Conservation (phyloP, 1,284 basidiomycete species). For the Bjerkandera adusta region DNA sequence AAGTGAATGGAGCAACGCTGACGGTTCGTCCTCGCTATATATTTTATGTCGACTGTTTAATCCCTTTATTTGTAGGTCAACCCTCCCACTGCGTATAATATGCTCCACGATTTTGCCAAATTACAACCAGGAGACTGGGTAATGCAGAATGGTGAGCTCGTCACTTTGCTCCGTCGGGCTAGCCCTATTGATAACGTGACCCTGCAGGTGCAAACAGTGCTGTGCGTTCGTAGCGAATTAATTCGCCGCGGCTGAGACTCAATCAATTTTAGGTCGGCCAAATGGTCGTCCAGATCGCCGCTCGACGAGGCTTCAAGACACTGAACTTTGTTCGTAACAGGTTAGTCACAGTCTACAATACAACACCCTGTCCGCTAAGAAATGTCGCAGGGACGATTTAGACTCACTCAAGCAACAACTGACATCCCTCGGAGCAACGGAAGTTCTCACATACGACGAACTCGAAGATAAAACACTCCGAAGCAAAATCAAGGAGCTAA, state of each 20-base stretch:
- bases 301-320: constrained; percentile 62
- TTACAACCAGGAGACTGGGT: constrained; percentile 72
- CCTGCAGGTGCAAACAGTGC: constrained; percentile 70
- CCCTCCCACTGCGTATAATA: constrained; percentile 79
- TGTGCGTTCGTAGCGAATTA: constrained; percentile 40
- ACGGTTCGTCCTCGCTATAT: constrained; percentile 42
- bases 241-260: constrained; percentile 3
- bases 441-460: constrained; percentile 75
- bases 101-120: constrained; percentile 69
- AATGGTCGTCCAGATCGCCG: constrained; percentile 79
- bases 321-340: constrained; percentile 78
- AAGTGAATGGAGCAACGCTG: constrained; percentile 72
- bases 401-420: constrained; percentile 50
- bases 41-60: constrained; percentile 1
- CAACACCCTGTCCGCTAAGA: not conserved
- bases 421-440: constrained; percentile 61
- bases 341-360: constrained; percentile 32
- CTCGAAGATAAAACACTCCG: constrained; percentile 53
- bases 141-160: constrained; percentile 66
- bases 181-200: not conserved
- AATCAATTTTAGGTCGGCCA: constrained; percentile 59
- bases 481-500: constrained; percentile 55
- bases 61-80: constrained; percentile 58
- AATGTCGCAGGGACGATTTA: constrained; percentile 46
- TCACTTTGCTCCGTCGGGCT: not conserved